A percentile compares a stretch with the other conserved stretches of the same genome.
Conservation (phyloP, 805 yeast species). For the Nakazawaea molendinolei region DNA sequence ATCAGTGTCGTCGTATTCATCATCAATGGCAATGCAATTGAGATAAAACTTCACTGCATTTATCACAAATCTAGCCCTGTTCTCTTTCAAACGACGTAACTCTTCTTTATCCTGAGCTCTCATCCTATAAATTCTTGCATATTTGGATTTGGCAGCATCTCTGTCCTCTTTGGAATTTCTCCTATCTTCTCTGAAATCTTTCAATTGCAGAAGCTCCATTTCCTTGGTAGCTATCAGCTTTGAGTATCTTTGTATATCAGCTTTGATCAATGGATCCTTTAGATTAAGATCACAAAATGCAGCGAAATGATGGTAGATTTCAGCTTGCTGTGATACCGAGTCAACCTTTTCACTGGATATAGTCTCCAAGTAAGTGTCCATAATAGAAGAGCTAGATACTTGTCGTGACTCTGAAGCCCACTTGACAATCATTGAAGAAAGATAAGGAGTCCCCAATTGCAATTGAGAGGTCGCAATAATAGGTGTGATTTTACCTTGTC, state of each 20-base stretch:
- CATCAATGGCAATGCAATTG: conserved; percentile 39
- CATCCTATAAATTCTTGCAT: conserved; percentile 40
- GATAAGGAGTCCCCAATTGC: conserved; percentile 19
- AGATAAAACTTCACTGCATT: conserved; percentile 57
- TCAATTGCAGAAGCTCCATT: conserved; percentile 44
- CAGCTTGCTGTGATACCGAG: conserved; percentile 27
- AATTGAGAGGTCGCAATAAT: conserved; percentile 15
- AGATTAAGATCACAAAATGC: conserved; percentile 66
- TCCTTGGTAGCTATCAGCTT: conserved; percentile 34
- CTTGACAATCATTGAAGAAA: conserved; percentile 40
- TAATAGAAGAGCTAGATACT: conserved; percentile 54
- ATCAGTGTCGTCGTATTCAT: conserved; percentile 42
- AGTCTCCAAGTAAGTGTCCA: conserved; percentile 44
- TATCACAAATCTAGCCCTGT: conserved; percentile 35
- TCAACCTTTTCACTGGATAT: conserved; percentile 27
- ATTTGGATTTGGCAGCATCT: conserved; percentile 31
- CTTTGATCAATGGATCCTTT: conserved; percentile 35
- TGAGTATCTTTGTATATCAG: conserved; percentile 35
- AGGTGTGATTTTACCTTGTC: not conserved
- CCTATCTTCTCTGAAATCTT: conserved; percentile 33
- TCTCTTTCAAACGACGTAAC: conserved; percentile 29
- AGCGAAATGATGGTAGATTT: conserved; percentile 56
- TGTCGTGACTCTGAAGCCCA: conserved; percentile 73
- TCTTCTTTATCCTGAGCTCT: conserved; percentile 41
- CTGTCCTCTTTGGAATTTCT: conserved; percentile 38